Conservation (phyloP, 2,329 filamentous ascomycete genomes). For the Neurospora crassa region DNA sequence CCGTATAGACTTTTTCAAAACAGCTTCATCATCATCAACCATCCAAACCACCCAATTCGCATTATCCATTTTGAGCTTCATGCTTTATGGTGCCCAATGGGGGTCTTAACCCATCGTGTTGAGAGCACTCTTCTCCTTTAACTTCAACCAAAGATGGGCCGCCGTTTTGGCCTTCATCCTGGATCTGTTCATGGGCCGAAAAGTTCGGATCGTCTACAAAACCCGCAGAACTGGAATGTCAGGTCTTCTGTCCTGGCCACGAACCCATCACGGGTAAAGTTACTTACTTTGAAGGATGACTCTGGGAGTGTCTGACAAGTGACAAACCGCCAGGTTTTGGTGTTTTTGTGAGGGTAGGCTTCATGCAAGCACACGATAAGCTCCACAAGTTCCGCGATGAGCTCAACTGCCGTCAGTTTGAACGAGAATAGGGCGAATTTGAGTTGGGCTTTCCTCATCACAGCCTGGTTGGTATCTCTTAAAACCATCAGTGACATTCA, state of each 20-base stretch:
- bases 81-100: background rate
- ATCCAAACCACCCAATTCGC: background rate
- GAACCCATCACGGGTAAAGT: conserved; percentile 26
- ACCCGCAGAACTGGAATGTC: conserved; percentile 24
- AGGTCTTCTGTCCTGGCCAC: conserved; percentile 24
- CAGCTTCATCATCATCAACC: background rate
- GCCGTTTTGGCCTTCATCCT: conserved; percentile 7
- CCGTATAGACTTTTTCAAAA: background rate
- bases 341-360: conserved; percentile 21
- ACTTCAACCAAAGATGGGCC: conserved; percentile 1
- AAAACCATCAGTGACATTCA: too few relatives aligned
- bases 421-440: too few relatives aligned
- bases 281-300: background rate
- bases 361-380: conserved; percentile 22
- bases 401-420: conserved; percentile 16
- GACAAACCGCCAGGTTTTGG: conserved; percentile 4
- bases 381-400: conserved; percentile 24
- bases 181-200: conserved; percentile 15
- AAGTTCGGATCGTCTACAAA: conserved; percentile 17
- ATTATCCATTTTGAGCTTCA: background rate
- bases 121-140: conserved; percentile 2
- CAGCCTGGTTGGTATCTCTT: too few relatives aligned
- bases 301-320: background rate
- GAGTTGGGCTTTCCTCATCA: too few relatives aligned
- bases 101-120: conserved; percentile 4